These are phyloP conservation scores for Capsicum rhomboideum DNA, from an alignment of 257 asterid species.

Conservation along the genomic window DNA sequence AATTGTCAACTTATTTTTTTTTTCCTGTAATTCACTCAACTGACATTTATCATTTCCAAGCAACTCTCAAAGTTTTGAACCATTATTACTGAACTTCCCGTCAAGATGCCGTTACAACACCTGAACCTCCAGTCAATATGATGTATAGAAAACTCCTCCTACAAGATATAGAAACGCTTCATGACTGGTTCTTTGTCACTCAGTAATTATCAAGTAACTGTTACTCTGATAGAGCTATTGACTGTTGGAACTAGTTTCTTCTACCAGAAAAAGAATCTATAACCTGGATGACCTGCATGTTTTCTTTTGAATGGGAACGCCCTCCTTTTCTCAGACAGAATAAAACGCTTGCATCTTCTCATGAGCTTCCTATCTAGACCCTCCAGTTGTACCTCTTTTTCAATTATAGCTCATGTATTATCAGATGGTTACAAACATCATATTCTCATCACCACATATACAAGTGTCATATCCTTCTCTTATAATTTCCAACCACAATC, in stretches of 20 bases:
- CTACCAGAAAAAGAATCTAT: background rate
- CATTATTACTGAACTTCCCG: background rate
- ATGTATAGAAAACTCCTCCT: background rate
- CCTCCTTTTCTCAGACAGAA: background rate
- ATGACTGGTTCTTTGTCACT: background rate
- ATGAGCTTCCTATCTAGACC: background rate
- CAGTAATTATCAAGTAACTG: background rate
- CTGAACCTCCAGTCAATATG: background rate
- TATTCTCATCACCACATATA: background rate
- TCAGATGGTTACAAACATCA: background rate
- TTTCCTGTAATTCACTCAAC: background rate
- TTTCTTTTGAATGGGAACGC: background rate
- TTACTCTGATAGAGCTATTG: background rate
- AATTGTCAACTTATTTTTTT: background rate
- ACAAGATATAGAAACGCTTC: background rate
- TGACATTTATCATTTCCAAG: background rate
- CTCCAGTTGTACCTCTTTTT: background rate
- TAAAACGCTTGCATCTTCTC: background rate
- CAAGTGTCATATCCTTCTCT: background rate
- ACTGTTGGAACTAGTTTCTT: background rate
- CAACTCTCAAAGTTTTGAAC: background rate
- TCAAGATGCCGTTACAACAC: background rate
- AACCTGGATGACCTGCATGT: background rate
- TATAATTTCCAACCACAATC: background rate
- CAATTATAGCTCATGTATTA: background rate